Conservation (phyloP, 2,329 filamentous ascomycete genomes). For the Trichoderma pleuroti region DNA sequence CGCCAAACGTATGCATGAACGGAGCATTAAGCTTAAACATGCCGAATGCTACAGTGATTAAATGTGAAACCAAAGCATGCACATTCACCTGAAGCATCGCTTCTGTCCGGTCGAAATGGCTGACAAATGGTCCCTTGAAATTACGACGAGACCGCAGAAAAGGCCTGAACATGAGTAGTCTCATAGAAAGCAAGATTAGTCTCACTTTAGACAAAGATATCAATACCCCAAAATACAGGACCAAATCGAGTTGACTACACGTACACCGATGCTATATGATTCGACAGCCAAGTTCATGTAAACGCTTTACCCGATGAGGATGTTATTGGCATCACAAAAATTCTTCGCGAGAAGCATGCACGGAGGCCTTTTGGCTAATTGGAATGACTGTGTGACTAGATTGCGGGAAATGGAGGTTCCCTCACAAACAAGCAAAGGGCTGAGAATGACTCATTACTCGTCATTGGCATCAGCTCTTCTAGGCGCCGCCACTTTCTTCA, state of each 20-base stretch:
- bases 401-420: background rate
- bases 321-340: too few species aligned
- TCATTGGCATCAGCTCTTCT: background rate
- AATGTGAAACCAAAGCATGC: background rate
- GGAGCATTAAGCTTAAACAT: background rate
- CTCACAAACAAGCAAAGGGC: background rate
- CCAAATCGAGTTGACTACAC: background rate
- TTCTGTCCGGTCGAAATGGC: background rate
- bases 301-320: background rate
- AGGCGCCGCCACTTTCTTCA: background rate
- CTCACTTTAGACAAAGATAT: background rate
- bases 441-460: background rate
- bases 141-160: background rate
- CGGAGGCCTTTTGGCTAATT: background rate
- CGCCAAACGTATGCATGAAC: background rate
- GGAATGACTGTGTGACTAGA: background rate
- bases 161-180: background rate
- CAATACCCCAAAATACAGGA: background rate
- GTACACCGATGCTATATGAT: background rate
- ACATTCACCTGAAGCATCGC: background rate
- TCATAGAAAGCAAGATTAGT: background rate
- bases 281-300: background rate
- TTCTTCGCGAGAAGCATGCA: background rate
- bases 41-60: background rate
- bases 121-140: background rate